Evolutionary conservation across 257 asterid genomes (phyloP).

Genomic region (Jasminum sambac): DNA sequence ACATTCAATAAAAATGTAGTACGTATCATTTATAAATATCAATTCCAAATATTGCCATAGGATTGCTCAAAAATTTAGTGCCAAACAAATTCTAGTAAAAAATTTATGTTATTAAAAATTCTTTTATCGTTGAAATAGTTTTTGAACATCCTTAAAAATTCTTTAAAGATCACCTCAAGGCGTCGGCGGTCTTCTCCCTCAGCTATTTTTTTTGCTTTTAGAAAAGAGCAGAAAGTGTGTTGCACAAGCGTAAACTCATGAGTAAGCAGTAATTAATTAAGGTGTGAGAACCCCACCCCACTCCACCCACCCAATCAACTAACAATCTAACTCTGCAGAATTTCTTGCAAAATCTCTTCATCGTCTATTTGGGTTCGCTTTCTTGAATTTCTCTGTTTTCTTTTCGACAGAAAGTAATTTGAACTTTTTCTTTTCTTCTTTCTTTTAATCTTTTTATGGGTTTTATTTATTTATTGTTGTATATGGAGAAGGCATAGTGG

Average conservation of each 20-base stretch:
- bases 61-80: no score
- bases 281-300: conserved; percentile 15
- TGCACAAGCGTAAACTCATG: conserved; percentile 47
- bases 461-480: conserved; percentile 17
- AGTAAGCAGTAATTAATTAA: conserved; percentile 17
- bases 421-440: conserved; percentile 1
- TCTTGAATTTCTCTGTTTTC: conserved; percentile 6
- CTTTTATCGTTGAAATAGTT: no score
- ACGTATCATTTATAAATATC: no score
- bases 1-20: no score
- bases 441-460: conserved; percentile 23
- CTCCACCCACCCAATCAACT: conserved; percentile 10
- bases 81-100: no score
- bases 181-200: not conserved
- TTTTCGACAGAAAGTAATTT: not conserved
- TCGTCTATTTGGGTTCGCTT: not conserved
- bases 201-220: not conserved
- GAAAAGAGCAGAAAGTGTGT: conserved; percentile 43
- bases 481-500: not conserved
- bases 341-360: not conserved
- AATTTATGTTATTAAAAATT: no score
- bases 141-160: no score
- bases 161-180: no score
- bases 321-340: conserved; percentile 1
- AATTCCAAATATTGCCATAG: no score